Percentiles rank a stretch among this genome's conserved stretches.
phyloP scores from a whole-genome alignment of 495 filamentous ascomycete species.

The Annulohypoxylon nitens region DNA sequence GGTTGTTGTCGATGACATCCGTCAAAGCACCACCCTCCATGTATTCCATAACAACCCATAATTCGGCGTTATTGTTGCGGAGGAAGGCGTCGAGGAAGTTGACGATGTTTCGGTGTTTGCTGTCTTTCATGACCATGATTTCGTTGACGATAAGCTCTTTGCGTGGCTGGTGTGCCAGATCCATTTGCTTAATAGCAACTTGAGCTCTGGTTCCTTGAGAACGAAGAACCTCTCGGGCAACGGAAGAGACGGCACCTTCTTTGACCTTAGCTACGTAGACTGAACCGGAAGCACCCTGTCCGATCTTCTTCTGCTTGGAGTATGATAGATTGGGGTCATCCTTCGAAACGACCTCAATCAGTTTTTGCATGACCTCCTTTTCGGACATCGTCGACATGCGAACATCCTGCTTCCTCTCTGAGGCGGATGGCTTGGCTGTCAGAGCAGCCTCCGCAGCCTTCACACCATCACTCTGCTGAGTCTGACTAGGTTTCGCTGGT shows the following conservation, averaged over 20 bases:
- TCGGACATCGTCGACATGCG: slow-evolving; percentile 99
- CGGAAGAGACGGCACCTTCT: slow-evolving; percentile 73
- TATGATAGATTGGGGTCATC: slow-evolving; percentile 93
- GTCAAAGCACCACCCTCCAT: slow-evolving; percentile 99
- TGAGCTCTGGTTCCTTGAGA: slow-evolving; percentile 79
- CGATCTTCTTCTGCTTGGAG: slow-evolving; percentile 99
- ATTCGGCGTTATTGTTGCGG: slow-evolving; percentile 88
- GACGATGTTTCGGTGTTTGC: slow-evolving; percentile 96
- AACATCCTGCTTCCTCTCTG: slow-evolving; percentile 82
- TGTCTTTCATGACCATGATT: slow-evolving; percentile 99
- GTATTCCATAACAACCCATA: slow-evolving; percentile 99
- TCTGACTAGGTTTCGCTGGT: slow-evolving; percentile 76
- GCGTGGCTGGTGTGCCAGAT: slow-evolving; percentile 93
- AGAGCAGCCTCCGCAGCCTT: slow-evolving; percentile 86
- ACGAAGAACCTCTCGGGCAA: slow-evolving; percentile 75
- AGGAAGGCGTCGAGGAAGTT: slow-evolving; percentile 98
- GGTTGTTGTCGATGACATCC: slow-evolving; percentile 98
- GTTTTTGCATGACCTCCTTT: slow-evolving; percentile 93
- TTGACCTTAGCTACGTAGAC: slow-evolving; percentile 97
- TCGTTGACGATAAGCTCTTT: slow-evolving; percentile 99
- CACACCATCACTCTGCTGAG: slow-evolving; percentile 69
- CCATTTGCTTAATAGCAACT: slow-evolving; percentile 99
- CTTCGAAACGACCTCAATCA: slow-evolving; percentile 92
- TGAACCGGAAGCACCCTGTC: slow-evolving; percentile 96
- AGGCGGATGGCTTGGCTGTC: slow-evolving; percentile 75